Percentiles rank a stretch among this genome's conserved stretches.
These are phyloP conservation scores for Syzygium aromaticum DNA, from an alignment of 345 rosid genomes.

Conservation along the genomic window DNA sequence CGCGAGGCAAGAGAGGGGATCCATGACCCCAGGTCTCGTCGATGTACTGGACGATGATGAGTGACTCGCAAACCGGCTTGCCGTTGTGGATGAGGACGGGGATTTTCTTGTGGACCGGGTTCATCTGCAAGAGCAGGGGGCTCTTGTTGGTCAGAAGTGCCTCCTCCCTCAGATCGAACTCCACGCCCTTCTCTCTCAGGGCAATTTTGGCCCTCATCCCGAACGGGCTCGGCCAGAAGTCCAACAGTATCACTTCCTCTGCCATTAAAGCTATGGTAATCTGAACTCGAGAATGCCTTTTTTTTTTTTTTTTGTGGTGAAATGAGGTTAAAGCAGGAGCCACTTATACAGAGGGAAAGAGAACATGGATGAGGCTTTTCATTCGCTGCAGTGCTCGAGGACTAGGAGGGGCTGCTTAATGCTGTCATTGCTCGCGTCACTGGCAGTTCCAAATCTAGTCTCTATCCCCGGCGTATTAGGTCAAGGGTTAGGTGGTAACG, in stretches of 20 bases:
- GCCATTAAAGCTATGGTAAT: neutral
- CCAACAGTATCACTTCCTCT: neutral
- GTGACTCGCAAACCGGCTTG: neutral
- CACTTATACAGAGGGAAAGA: too few relatives aligned
- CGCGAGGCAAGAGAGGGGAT: neutral
- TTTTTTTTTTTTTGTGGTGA: too few relatives aligned
- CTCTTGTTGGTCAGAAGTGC: neutral
- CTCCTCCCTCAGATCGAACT: neutral
- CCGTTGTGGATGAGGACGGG: neutral
- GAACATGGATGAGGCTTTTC: too few relatives aligned
- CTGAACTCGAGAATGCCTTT: neutral
- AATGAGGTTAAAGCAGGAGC: too few relatives aligned
- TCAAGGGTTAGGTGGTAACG: neutral
- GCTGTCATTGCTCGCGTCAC: too few relatives aligned
- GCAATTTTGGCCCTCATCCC: neutral
- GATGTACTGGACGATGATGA: neutral
- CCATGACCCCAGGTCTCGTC: neutral
- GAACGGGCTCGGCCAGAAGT: neutral
- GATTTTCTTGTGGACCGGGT: neutral
- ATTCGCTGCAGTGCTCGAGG: too few relatives aligned
- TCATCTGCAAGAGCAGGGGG: neutral
- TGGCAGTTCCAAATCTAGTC: too few relatives aligned
- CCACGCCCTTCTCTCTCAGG: neutral
- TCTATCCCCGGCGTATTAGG: neutral
- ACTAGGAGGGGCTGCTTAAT: too few relatives aligned